phyloP scores from a whole-genome alignment of 2,329 filamentous ascomycete species.

The Fusarium sp. region DNA sequence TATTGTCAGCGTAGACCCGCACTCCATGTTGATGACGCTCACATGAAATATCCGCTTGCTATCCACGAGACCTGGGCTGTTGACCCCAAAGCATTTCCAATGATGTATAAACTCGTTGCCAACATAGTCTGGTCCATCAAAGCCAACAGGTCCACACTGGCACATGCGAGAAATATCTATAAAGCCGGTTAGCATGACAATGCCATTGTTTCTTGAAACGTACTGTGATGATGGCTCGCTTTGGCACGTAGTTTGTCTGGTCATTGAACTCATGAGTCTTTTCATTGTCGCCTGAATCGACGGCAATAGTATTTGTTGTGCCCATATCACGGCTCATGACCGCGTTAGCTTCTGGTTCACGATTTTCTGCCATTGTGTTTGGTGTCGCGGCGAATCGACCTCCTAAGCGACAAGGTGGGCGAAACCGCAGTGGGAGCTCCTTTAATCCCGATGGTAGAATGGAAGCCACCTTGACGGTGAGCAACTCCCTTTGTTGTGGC shows the following conservation, averaged over 20 bases:
- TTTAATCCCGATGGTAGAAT: background rate
- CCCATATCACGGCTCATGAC: conserved; percentile 16
- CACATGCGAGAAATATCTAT: conserved; percentile 68
- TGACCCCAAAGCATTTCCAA: conserved; percentile 62
- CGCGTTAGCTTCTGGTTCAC: background rate
- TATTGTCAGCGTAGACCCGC: background rate
- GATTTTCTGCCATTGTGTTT: background rate
- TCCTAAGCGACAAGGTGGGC: background rate
- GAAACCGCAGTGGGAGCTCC: background rate
- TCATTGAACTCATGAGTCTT: conserved; percentile 60
- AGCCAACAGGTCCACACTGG: conserved; percentile 65
- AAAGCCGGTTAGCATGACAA: fast-evolving
- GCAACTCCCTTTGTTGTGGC: background rate
- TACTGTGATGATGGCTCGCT: conserved; percentile 63
- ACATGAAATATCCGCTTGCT: conserved; percentile 67
- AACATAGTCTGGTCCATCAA: conserved; percentile 70
- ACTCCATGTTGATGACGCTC: conserved; percentile 28
- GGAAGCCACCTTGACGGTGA: background rate
- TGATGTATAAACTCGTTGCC: conserved; percentile 65
- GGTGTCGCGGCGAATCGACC: background rate
- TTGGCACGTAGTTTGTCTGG: conserved; percentile 67
- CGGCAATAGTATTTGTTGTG: conserved; percentile 6
- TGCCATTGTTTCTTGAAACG: background rate
- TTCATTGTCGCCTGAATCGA: conserved; percentile 28
- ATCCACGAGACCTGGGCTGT: conserved; percentile 66